A percentile compares a stretch with the other conserved stretches of the same genome.
phyloP scores from a whole-genome alignment of 371 early-diverging fungal genomes.

The Gilbertella persicaria region DNA sequence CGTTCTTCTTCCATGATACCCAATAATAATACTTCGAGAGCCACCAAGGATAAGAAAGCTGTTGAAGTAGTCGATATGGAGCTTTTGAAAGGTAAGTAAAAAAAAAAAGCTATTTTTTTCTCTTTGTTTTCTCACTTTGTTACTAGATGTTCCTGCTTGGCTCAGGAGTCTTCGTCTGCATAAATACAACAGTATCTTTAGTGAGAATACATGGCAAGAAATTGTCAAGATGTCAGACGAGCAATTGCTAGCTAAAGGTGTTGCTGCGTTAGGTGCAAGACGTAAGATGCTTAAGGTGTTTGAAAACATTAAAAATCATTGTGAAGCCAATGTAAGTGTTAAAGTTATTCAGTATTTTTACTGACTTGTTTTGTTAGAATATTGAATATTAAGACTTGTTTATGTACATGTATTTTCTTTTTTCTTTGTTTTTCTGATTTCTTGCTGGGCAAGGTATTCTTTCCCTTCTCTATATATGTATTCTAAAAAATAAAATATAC shows the following conservation, averaged over 20 bases:
- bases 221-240: constrained; percentile 86
- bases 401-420: neutral
- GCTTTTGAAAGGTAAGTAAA: constrained; percentile 61
- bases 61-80: constrained; percentile 73
- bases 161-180: constrained; percentile 86
- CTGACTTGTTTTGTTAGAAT: constrained; percentile 2
- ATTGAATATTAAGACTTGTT: constrained; percentile 17
- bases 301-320: constrained; percentile 71
- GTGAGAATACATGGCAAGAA: constrained; percentile 76
- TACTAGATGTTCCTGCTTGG: constrained; percentile 89
- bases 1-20: constrained; percentile 18
- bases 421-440: neutral
- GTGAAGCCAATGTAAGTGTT: constrained; percentile 50
- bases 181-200: constrained; percentile 87
- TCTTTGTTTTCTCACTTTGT: neutral
- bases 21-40: constrained; percentile 23
- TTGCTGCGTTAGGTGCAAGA: constrained; percentile 93
- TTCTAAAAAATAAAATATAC: neutral
- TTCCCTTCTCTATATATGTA: neutral
- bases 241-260: constrained; percentile 82
- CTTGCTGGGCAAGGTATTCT: constrained; percentile 9
- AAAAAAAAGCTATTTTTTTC: neutral
- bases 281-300: constrained; percentile 96
- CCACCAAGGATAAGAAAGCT: constrained; percentile 70
- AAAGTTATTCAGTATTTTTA: neutral